Percentiles rank a stretch among this genome's conserved stretches.
phyloP scores from a whole-genome alignment of 768 basidiomycete genomes.

The Coprinopsis sp. region DNA sequence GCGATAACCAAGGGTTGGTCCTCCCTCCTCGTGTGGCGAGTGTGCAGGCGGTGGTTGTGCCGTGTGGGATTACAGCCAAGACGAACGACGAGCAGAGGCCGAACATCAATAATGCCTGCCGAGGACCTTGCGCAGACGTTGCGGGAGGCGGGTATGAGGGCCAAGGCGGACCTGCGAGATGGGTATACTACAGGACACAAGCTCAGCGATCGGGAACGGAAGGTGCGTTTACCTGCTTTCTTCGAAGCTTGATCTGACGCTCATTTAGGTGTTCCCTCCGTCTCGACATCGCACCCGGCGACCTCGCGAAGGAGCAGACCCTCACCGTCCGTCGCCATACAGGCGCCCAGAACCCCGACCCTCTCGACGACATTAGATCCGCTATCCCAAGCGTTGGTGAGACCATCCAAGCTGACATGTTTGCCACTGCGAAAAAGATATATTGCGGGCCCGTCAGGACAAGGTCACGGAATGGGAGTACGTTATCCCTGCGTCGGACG shows the following conservation, averaged over 20 bases:
- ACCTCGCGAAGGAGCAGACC: conserved; percentile 78
- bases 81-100: conserved; percentile 62
- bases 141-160: conserved; percentile 68
- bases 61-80: conserved; percentile 89
- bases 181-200: conserved; percentile 98
- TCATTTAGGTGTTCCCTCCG: conserved; percentile 85
- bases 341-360: conserved; percentile 41
- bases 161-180: conserved; percentile 88
- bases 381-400: conserved; percentile 67
- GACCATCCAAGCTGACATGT: conserved; percentile 89
- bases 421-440: conserved; percentile 63
- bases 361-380: conserved; percentile 35
- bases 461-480: conserved; percentile 88
- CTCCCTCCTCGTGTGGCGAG: conserved; percentile 96
- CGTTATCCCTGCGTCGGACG: conserved; percentile 85
- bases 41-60: conserved; percentile 87
- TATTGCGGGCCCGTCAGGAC: conserved; percentile 69
- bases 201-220: conserved; percentile 99
- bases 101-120: conserved; percentile 71
- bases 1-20: conserved; percentile 95
- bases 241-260: background rate
- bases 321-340: conserved; percentile 76
- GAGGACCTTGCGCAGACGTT: conserved; percentile 71
- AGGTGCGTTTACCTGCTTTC: conserved; percentile 43
- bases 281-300: conserved; percentile 93